Evolutionary conservation across 257 asterid genomes (phyloP).

Genomic region (Solanum medicagineum): DNA sequence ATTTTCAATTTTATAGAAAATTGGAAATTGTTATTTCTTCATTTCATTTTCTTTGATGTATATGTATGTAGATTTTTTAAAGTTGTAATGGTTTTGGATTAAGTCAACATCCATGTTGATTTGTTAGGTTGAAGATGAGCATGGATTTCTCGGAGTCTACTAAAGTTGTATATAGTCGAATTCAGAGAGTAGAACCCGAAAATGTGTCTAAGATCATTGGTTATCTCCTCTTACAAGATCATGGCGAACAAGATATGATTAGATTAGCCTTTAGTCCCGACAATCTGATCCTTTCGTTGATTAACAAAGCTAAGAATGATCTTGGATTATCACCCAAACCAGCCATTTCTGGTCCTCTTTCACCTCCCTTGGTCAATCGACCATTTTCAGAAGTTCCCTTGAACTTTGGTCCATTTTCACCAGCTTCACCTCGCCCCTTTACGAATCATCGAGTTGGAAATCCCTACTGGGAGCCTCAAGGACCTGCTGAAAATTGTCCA

Average conservation of each 20-base stretch:
- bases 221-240: slow-evolving; percentile 33
- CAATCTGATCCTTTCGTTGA: slow-evolving; percentile 29
- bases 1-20: neutral
- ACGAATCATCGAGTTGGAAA: slow-evolving; percentile 17
- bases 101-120: neutral
- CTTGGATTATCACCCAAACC: slow-evolving; percentile 24
- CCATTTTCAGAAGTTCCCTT: slow-evolving; percentile 21
- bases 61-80: neutral
- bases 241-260: slow-evolving; percentile 65
- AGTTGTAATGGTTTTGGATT: neutral
- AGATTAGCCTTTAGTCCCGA: slow-evolving; percentile 78
- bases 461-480: slow-evolving; percentile 31
- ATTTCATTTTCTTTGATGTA: too few relatives aligned
- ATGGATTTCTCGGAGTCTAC: neutral
- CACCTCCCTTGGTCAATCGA: slow-evolving; percentile 37
- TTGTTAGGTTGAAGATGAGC: neutral
- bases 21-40: neutral
- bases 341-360: slow-evolving; percentile 46
- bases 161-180: slow-evolving; percentile 43
- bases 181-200: slow-evolving; percentile 51
- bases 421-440: slow-evolving; percentile 24
- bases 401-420: slow-evolving; percentile 20
- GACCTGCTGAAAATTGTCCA: neutral
- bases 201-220: slow-evolving; percentile 58
- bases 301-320: slow-evolving; percentile 34